phyloP scores from a whole-genome alignment of 768 basidiomycete species.

The Lentinula edodes region DNA sequence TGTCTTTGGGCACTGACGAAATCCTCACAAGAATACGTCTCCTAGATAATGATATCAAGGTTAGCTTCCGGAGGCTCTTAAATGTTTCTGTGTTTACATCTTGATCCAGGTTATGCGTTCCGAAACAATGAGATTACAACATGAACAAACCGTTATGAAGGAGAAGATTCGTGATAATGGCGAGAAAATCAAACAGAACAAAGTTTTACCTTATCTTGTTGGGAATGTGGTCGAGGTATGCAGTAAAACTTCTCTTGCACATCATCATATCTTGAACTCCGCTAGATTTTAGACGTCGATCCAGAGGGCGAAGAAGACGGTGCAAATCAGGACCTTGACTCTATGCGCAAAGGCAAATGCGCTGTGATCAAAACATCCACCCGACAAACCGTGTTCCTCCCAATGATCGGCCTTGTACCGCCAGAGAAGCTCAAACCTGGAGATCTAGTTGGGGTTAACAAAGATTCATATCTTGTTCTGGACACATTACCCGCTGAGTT shows the following conservation, averaged over 20 bases:
- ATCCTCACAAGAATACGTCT: constrained; percentile 85
- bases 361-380: constrained; percentile 99
- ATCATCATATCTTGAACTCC: not conserved
- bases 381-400: constrained; percentile 97
- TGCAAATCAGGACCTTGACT: constrained; percentile 91
- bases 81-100: not conserved
- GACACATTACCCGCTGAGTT: constrained; percentile 96
- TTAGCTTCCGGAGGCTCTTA: constrained; percentile 21
- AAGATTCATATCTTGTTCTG: constrained; percentile 95
- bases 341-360: constrained; percentile 96
- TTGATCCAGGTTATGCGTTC: constrained; percentile 85
- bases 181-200: constrained; percentile 99
- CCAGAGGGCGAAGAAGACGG: constrained; percentile 92
- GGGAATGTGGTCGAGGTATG: constrained; percentile 95
- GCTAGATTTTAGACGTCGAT: constrained; percentile 88
- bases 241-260: not conserved
- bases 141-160: constrained; percentile 95
- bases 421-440: constrained; percentile 84
- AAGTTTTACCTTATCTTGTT: constrained; percentile 95
- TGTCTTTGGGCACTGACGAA: constrained; percentile 74
- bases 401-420: constrained; percentile 95
- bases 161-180: constrained; percentile 98
- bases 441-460: constrained; percentile 98
- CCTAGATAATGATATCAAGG: constrained; percentile 97
- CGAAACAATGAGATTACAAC: constrained; percentile 84